Conservation (phyloP, 306 rosid genomes). For the Cyclanthera cordifolia region DNA sequence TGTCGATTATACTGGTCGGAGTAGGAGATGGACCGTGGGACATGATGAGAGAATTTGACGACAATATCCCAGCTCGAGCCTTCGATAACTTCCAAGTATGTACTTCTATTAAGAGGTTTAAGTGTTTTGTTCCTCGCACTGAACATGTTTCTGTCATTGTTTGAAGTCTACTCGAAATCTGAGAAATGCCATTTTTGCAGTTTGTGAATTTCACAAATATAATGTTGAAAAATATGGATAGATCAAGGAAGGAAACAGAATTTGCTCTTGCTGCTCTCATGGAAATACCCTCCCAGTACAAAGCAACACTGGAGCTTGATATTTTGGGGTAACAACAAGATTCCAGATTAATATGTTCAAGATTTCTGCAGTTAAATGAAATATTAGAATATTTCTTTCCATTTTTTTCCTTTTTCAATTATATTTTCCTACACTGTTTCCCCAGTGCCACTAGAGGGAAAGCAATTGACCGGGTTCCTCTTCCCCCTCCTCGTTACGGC, state of each 20-base stretch:
- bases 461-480: slow-evolving; percentile 55
- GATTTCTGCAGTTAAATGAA: too few species aligned
- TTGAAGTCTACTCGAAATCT: background rate
- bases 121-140: slow-evolving; percentile 9
- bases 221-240: slow-evolving; percentile 67
- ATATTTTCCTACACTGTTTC: slow-evolving; percentile 5
- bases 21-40: slow-evolving; percentile 99
- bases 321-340: slow-evolving; percentile 57
- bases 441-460: slow-evolving; percentile 55
- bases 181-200: slow-evolving; percentile 16
- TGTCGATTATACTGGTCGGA: slow-evolving; percentile 84
- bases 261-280: slow-evolving; percentile 80
- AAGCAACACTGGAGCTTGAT: slow-evolving; percentile 70
- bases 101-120: background rate
- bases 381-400: background rate
- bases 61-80: slow-evolving; percentile 81
- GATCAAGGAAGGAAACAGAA: slow-evolving; percentile 70
- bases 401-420: slow-evolving; percentile 7
- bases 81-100: slow-evolving; percentile 92
- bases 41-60: slow-evolving; percentile 91
- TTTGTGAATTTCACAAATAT: slow-evolving; percentile 91
- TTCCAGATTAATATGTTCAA: background rate
- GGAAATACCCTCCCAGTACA: slow-evolving; percentile 93
- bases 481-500: slow-evolving; percentile 76
- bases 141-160: background rate